Conservation (phyloP, 441 rosid species). For the Flueggea neowawraea region DNA sequence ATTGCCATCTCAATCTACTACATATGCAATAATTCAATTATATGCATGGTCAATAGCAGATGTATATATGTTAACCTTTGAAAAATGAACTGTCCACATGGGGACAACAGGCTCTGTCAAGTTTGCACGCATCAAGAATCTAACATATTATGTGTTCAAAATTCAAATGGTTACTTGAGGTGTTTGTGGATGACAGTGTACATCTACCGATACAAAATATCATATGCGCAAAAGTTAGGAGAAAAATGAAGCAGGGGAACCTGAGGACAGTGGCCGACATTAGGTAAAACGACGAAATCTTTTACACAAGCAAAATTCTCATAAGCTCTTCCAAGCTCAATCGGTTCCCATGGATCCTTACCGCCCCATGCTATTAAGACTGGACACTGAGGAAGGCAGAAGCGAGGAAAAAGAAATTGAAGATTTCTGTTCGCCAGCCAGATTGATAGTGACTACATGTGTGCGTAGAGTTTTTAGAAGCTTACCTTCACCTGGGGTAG, state of each 20-base stretch:
- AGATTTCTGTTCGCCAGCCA: background rate
- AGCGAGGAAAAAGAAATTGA: conserved; percentile 1
- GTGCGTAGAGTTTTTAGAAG: conserved; percentile 11
- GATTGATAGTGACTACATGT: background rate
- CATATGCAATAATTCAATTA: too few species aligned
- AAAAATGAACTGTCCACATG: too few species aligned
- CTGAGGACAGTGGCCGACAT: conserved; percentile 97
- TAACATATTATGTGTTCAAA: too few species aligned
- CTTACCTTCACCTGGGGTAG: conserved; percentile 71
- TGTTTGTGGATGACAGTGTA: background rate
- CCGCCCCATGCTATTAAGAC: conserved; percentile 94
- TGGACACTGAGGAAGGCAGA: conserved; percentile 53
- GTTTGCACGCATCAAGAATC: too few species aligned
- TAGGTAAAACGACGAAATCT: conserved; percentile 70
- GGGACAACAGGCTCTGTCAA: too few species aligned
- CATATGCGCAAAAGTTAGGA: conserved; percentile 10
- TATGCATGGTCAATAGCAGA: too few species aligned
- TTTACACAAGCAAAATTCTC: conserved; percentile 58
- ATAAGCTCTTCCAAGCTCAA: conserved; percentile 77
- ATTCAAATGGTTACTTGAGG: background rate
- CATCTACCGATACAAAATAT: conserved; percentile 1
- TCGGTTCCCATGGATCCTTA: conserved; percentile 99
- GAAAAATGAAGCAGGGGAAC: conserved; percentile 25
- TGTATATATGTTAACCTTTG: too few species aligned
- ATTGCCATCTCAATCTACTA: too few species aligned